phyloP scores from a whole-genome alignment of 2,329 filamentous ascomycete species.

The Fusarium buxicola region DNA sequence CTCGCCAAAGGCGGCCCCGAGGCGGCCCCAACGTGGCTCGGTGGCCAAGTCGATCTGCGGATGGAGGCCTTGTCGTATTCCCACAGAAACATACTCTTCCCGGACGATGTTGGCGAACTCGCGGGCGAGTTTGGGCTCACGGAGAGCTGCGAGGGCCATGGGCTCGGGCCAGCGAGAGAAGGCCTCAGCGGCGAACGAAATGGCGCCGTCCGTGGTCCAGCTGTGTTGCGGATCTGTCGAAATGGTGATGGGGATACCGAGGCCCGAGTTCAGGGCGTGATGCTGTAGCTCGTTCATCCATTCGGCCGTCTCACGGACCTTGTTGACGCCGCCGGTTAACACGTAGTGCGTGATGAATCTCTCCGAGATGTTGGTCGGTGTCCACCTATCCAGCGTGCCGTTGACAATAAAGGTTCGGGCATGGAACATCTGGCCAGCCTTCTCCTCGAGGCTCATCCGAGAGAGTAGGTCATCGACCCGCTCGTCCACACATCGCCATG shows the following conservation, averaged over 20 bases:
- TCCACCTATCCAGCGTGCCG: background rate
- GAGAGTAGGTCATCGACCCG: conserved; percentile 57
- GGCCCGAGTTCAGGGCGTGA: conserved; percentile 56
- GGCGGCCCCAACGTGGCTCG: conserved; percentile 62
- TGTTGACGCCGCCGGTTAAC: conserved; percentile 55
- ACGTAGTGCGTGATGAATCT: conserved; percentile 58
- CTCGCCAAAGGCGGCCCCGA: conserved; percentile 59
- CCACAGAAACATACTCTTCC: conserved; percentile 56
- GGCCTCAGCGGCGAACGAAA: conserved; percentile 52
- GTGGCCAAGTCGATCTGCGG: conserved; percentile 63
- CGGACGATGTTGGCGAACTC: conserved; percentile 60
- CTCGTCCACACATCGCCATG: conserved; percentile 51
- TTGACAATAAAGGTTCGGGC: background rate
- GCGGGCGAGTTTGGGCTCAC: conserved; percentile 55
- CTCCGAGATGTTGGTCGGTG: conserved; percentile 18
- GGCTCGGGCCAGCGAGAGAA: conserved; percentile 64
- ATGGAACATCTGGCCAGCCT: conserved; percentile 60
- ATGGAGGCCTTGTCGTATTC: conserved; percentile 59
- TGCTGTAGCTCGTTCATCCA: conserved; percentile 57
- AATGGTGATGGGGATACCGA: conserved; percentile 61
- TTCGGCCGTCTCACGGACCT: conserved; percentile 49
- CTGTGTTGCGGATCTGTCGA: conserved; percentile 60
- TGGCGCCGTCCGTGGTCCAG: conserved; percentile 57
- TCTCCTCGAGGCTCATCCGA: conserved; percentile 60
- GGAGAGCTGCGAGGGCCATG: conserved; percentile 60